Base-by-base conservation (phyloP, 768 basidiomycete genomes). In the Suillus bovinus region DNA sequence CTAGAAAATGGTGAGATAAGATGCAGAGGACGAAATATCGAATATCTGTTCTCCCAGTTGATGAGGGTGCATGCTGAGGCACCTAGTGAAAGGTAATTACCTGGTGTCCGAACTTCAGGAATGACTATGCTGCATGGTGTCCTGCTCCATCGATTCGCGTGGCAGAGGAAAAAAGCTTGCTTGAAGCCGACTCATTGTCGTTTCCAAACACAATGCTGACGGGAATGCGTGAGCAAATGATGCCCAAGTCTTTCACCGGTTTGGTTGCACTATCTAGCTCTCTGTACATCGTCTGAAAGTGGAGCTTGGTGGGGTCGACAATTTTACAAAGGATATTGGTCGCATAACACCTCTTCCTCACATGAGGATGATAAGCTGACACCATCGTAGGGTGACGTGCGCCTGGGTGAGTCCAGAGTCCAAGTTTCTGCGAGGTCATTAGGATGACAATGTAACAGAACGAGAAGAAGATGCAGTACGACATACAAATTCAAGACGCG, bases 341-440 rank as follows among this genome's bases (percentile, higher is more conserved):
- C 9, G 74, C 83, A 61, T 65, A 88, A 86, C 55, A 78, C 80
- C 75, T 90, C 88, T 69, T 90, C 85, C 49, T 86, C 79, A 24
- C 82, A 81, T 1, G 80, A 82, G 65, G 88, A 90, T 8, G 84
- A 82, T 4, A 89, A 72, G 1, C 80, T 80, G 44, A 86, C 78
- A 2, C 79, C 77, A 16, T n/a, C n/a, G n/a, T n/a, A n/a, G n/a
- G n/a, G n/a, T n/a, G n/a, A n/a, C n/a, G n/a, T n/a, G n/a, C n/a
- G n/a, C n/a, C n/a, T n/a, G n/a, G n/a, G n/a, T n/a, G n/a, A n/a
- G n/a, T n/a, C n/a, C n/a, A n/a, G n/a, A n/a, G n/a, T n/a, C n/a
- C n/a, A n/a, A n/a, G n/a, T n/a, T n/a, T n/a, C n/a, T n/a, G n/a
- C n/a, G n/a, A n/a, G n/a, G n/a, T n/a, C n/a, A n/a, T n/a, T n/a